Conservation (phyloP, 2,329 filamentous ascomycete genomes). For the Phaeosphaeria sp. region DNA sequence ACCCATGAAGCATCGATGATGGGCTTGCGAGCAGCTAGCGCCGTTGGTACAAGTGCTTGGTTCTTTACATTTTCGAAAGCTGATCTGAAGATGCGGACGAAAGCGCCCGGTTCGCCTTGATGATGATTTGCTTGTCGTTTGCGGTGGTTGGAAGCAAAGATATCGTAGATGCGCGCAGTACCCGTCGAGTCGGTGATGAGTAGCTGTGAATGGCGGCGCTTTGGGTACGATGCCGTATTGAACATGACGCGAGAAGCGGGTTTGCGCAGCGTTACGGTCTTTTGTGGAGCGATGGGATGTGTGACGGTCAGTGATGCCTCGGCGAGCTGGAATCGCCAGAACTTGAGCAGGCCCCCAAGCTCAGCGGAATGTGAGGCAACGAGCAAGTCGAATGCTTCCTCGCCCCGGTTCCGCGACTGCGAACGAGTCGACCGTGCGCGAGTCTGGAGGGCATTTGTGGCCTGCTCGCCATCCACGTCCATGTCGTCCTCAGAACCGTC, state of each 20-base stretch:
- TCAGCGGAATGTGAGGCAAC: conserved; percentile 52
- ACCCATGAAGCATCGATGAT: conserved; percentile 59
- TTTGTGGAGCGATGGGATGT: conserved; percentile 51
- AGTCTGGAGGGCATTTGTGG: conserved; percentile 25
- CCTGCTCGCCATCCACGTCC: conserved; percentile 42
- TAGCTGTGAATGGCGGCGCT: conserved; percentile 60
- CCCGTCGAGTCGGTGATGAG: conserved; percentile 63
- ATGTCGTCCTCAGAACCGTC: conserved; percentile 41
- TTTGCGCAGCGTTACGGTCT: conserved; percentile 56
- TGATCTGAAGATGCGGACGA: conserved; percentile 42
- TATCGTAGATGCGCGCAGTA: conserved; percentile 64
- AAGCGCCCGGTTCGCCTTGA: conserved; percentile 32
- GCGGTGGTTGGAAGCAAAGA: conserved; percentile 49
- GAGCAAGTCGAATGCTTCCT: conserved; percentile 48
- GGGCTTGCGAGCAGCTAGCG: conserved; percentile 52
- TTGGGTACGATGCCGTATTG: conserved; percentile 61
- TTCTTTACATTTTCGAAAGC: conserved; percentile 41
- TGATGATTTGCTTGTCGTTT: conserved; percentile 26
- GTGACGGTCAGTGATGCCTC: conserved; percentile 48
- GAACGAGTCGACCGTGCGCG: conserved; percentile 30
- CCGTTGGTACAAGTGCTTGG: conserved; percentile 27
- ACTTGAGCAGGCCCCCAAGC: conserved; percentile 47
- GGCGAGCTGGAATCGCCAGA: conserved; percentile 50
- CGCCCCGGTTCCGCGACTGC: conserved; percentile 23
- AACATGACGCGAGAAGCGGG: conserved; percentile 61